These are phyloP conservation scores for Ogataea henricii DNA, from an alignment of 805 yeast genomes.

Conservation along the genomic window DNA sequence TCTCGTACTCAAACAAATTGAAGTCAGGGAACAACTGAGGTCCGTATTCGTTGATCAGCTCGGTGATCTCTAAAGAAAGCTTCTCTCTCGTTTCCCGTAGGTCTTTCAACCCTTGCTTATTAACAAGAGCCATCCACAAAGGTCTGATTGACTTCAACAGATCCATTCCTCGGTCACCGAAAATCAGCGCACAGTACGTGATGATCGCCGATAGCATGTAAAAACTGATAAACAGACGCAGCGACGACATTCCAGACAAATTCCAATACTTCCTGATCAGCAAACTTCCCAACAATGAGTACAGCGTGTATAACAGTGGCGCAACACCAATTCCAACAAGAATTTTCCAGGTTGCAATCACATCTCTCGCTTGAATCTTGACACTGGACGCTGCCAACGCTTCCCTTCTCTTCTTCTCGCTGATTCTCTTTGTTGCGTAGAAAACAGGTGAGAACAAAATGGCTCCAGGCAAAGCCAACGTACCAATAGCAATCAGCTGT, in stretches of 20 bases:
- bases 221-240: conserved; percentile 42
- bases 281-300: conserved; percentile 63
- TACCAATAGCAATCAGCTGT: conserved; percentile 55
- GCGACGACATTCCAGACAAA: conserved; percentile 21
- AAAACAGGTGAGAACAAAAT: conserved; percentile 88
- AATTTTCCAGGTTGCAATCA: conserved; percentile 96
- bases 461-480: conserved; percentile 85
- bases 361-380: conserved; percentile 89
- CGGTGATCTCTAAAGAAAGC: conserved; percentile 74
- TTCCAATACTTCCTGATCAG: conserved; percentile 30
- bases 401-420: conserved; percentile 67
- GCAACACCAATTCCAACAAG: conserved; percentile 86
- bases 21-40: conserved; percentile 88
- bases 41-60: conserved; percentile 76
- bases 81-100: conserved; percentile 62
- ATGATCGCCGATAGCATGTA: conserved; percentile 70
- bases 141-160: conserved; percentile 82
- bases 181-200: conserved; percentile 86
- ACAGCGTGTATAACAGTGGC: conserved; percentile 79
- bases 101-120: conserved; percentile 56
- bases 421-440: conserved; percentile 70
- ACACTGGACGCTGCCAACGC: conserved; percentile 89
- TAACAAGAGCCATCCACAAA: conserved; percentile 62
- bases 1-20: conserved; percentile 52
- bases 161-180: conserved; percentile 95